Base-by-base conservation (phyloP, 2,329 filamentous ascomycete species). In the Xylariales sp. region DNA sequence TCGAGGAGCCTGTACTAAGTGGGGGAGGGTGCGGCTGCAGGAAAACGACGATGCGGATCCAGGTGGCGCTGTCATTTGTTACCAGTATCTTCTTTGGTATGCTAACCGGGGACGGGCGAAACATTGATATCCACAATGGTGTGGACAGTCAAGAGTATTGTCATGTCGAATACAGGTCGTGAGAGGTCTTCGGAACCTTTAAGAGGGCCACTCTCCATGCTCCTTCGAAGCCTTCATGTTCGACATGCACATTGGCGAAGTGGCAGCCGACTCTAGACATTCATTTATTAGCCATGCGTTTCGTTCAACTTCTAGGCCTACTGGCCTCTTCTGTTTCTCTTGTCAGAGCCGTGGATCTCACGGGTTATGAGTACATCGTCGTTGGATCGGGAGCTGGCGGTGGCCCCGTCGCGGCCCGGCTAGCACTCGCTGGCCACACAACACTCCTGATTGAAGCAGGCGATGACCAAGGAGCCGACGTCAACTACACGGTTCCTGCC, bases 321-420 rank as follows among this genome's bases (percentile, higher is more conserved):
- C 9, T 53, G 16, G 53, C 52, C 38, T 35, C 46, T 14, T 51
- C 49, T 9, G 46, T 46, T 19, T 24, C 48, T 7, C 20, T 52
- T 4, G 50, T 45, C 12, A 34, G 36, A 1, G 51, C 57, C 16
- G 53, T 55, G 19, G 43, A 57, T 6, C 52, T 61, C 8, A 51
- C 53, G 3, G 59, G 54, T 15, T 82, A 82, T 52, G 78, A 82
- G 43, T 82, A 80, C 60, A 66, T 82, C 29, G 68, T 83, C 9
- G 74, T 82, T 27, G 78, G 78, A 12, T 77, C 74, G 7, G 78
- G 78, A 5, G 66, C 76, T 11, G 77, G 78, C n/a, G 78, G 78
- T 33, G 76, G 71, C 11, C 76, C 77, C 7, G 56, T 81, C 5
- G 76, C 78, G 14, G 71, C 73, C 19, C 68, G 76, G 22, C 69